A percentile compares a stretch with the other conserved stretches of the same genome.
Evolutionary conservation across 495 filamentous ascomycete genomes (phyloP).

Genomic region (Halenospora varia): DNA sequence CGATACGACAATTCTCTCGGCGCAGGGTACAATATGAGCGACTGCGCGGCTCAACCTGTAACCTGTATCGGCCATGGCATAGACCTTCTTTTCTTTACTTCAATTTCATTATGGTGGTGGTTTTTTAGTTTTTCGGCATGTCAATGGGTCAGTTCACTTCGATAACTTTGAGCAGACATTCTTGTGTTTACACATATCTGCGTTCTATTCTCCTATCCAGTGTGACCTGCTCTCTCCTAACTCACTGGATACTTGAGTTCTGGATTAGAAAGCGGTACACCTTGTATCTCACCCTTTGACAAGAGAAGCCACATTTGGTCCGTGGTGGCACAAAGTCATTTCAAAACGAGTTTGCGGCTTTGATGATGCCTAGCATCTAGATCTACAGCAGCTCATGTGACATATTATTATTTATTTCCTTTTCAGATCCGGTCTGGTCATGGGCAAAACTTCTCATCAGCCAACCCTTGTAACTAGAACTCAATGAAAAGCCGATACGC

Average conservation of each 20-base stretch:
- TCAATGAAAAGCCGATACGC: slow-evolving; percentile 15
- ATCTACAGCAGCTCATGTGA: slow-evolving; percentile 3
- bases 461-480: slow-evolving; percentile 20
- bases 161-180: slow-evolving; percentile 16
- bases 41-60: slow-evolving; percentile 27
- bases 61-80: slow-evolving; percentile 18
- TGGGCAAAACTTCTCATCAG: slow-evolving; percentile 4
- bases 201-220: slow-evolving; percentile 4
- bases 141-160: slow-evolving; percentile 15
- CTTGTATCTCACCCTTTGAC: slow-evolving; percentile 9
- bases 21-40: slow-evolving; percentile 25
- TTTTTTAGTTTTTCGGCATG: slow-evolving; percentile 13
- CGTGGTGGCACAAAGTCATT: background rate
- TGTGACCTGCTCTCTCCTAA: background rate
- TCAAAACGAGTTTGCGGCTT: background rate
- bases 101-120: slow-evolving; percentile 4
- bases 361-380: background rate
- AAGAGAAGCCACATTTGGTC: slow-evolving; percentile 1
- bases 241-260: background rate
- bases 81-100: slow-evolving; percentile 11
- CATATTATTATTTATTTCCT: slow-evolving; percentile 15
- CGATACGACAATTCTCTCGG: slow-evolving; percentile 18
- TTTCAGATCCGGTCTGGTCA: slow-evolving; percentile 12
- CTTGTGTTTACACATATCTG: slow-evolving; percentile 22
- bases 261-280: background rate